Base-by-base conservation (phyloP, 148 eudicot genomes). In the Fagopyrum tataricum region DNA sequence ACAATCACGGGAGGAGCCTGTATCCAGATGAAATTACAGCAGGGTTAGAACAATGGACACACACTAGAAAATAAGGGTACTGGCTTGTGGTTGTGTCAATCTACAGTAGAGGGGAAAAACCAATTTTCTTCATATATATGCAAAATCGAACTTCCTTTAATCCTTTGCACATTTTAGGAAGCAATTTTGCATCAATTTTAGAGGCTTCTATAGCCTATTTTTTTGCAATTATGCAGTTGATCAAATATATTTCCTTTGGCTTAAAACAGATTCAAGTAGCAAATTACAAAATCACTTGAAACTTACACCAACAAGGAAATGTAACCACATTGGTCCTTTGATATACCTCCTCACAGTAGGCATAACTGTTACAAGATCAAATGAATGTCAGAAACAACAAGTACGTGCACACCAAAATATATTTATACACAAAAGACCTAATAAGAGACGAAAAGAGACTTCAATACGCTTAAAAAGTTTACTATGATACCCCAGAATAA, bases 321-420 rank as follows among this genome's bases (percentile, higher is more conserved):
- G 97, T 83, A 94, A 80, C 98, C 93, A 94, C 88, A 94, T 94
- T 39, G 98, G 97, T 72, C 97, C 91, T 83, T 82, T 94, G 62
- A 94, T 78, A 81, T 82, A 82, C 84, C 82, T 88, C 73, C 76
- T 85, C 53, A 94, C 97, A 67, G 79, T 74, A 42, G 97, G 98
- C 98, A 94, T 91, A 52, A 87, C 98, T 94, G 91, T 72, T 79
- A 67, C 11, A n/a, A 26, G 53, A 13, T 61, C 18, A 59, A 59
- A 59, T 14, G 37, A 31, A 12, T 31, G 37, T 61, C 61, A 55
- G 13, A 46, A 55, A 18, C 42, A 61, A 61, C 41, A 15, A 11
- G 64, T 55, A 55, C 11, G 64, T 58, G 14, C 23, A 31, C 41
- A 24, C n/a, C 31, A 31, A 1, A 31, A 31, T 31, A 31, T 31